These are phyloP conservation scores for Acacia crassicarpa DNA, from an alignment of 306 rosid genomes.

Conservation along the genomic window DNA sequence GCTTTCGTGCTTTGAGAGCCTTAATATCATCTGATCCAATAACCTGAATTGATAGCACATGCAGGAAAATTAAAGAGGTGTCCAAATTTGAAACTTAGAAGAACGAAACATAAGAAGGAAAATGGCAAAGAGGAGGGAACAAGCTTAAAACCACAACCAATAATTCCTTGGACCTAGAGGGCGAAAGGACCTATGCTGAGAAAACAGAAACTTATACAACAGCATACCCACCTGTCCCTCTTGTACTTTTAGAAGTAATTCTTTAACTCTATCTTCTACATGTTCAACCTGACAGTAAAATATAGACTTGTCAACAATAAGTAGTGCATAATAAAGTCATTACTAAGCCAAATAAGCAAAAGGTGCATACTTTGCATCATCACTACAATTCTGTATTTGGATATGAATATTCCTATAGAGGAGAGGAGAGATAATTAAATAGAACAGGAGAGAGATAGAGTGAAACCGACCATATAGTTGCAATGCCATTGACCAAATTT, in stretches of 20 bases:
- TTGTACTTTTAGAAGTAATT: constrained; percentile 62
- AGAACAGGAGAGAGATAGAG: neutral
- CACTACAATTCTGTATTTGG: neutral
- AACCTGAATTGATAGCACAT: constrained; percentile 45
- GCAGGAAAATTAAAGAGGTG: constrained; percentile 14
- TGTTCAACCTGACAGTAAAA: constrained; percentile 54
- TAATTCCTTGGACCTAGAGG: neutral
- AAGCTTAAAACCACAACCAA: neutral
- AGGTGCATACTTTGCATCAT: neutral
- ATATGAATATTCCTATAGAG: neutral
- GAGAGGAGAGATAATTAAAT: neutral
- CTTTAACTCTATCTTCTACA: constrained; percentile 73
- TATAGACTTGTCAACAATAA: neutral
- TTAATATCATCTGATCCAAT: constrained; percentile 64
- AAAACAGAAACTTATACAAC: constrained; percentile 5
- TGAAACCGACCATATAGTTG: neutral
- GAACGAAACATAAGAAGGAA: neutral
- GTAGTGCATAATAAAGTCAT: neutral
- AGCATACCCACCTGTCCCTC: constrained; percentile 62
- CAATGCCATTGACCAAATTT: neutral
- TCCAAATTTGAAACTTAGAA: constrained; percentile 7
- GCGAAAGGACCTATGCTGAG: neutral
- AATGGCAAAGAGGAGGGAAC: neutral
- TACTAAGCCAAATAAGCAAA: neutral
- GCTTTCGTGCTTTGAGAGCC: constrained; percentile 74